Evolutionary conservation across 805 yeast genomes (phyloP), one percentile per base, ranked within the genome.

Genomic region (Candida rishiriensis): DNA sequence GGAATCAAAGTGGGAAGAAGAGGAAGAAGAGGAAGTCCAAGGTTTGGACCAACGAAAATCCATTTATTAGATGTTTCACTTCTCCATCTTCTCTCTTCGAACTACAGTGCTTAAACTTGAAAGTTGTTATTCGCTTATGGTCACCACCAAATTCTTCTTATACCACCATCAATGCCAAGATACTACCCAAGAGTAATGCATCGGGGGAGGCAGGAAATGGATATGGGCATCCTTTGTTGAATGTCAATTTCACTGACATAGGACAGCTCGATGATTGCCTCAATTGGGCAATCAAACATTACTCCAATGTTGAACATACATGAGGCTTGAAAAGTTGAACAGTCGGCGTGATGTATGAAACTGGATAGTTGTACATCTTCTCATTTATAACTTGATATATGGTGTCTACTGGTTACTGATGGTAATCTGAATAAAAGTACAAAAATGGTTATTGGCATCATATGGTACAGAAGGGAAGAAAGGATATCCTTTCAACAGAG

Each of bases 201-300:
- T 61, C 61, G 14, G 71, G 70, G 1, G 16, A 11, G 1, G 11
- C 10, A n/a, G 17, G 11, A 26, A 10, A 8, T 5, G n/a, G 4
- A 7, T 53, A 57, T 30, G 69, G 65, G 12, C 29, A 31, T 5
- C 4, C 16, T 36, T 67, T 78, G 6, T 57, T 79, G 38, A 73
- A 70, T 48, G 69, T 75, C 7, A 62, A 55, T 13, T 78, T 79
- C 50, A 75, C 69, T 43, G 83, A 79, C 42, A 61, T 75, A 32
- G 58, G 68, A 36, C 83, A 76, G 35, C 62, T 78, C 5, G 77
- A 73, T 40, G 81, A 79, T 52, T 78, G 84, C 52, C 55, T 80
- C 36, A 70, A 69, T 38, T 80, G 85, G 85, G 63, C 79, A 1
- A 58, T 79, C 40, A 66, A 50, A 12, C 44, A 53, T 28, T 49